Evolutionary conservation across 768 basidiomycete genomes (phyloP).

Genomic region (Naganishia kalamii): DNA sequence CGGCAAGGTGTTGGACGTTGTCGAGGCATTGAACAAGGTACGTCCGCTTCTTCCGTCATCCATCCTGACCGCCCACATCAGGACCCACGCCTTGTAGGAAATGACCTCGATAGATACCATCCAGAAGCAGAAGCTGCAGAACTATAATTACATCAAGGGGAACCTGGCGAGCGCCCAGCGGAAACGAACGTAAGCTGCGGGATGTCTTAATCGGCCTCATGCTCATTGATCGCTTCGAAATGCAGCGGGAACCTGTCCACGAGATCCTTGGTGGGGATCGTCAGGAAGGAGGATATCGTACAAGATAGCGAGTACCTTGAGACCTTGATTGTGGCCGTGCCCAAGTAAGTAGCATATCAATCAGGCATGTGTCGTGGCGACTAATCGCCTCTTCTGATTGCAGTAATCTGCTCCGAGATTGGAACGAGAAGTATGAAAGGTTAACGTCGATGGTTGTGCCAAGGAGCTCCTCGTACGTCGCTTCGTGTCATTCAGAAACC

Average conservation of each 20-base stretch:
- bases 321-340: conserved; percentile 85
- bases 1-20: conserved; percentile 71
- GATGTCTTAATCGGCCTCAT: not conserved
- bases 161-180: conserved; percentile 84
- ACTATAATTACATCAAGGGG: conserved; percentile 91
- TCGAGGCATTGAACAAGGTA: conserved; percentile 80
- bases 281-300: conserved; percentile 72
- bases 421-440: conserved; percentile 82
- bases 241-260: conserved; percentile 88
- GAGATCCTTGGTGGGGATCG: conserved; percentile 74
- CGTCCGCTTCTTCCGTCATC: conserved; percentile 15
- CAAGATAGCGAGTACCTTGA: conserved; percentile 89
- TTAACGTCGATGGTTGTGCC: conserved; percentile 86
- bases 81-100: conserved; percentile 56
- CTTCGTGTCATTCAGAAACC: not conserved
- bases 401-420: conserved; percentile 66
- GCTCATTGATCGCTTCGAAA: conserved; percentile 20
- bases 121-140: conserved; percentile 82
- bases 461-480: conserved; percentile 63
- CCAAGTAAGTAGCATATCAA: conserved; percentile 58
- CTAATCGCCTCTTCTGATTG: not conserved
- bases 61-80: too few relatives aligned
- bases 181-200: conserved; percentile 69
- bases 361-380: not conserved
- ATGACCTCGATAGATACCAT: conserved; percentile 89